Conservation (phyloP, 164 flowering plant genomes). For the Aristolochia fimbriata region DNA sequence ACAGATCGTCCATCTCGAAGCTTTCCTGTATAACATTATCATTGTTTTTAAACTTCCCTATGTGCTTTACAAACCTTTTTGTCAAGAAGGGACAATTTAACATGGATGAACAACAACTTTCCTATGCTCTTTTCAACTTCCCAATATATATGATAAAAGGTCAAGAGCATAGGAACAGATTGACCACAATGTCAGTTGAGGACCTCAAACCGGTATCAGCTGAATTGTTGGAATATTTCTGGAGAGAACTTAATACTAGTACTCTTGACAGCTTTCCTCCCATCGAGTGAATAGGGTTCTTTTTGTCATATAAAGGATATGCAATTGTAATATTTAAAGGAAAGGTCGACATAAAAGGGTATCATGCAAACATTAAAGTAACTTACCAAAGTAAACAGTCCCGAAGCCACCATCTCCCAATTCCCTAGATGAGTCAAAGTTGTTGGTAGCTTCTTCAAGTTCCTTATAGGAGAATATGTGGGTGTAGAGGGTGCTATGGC, state of each 20-base stretch:
- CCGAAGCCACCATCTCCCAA: constrained; percentile 34
- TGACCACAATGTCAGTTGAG: too few species aligned
- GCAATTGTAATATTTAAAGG: neutral
- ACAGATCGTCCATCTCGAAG: constrained; percentile 66
- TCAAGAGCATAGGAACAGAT: too few species aligned
- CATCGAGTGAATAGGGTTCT: neutral
- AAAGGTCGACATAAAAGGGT: neutral
- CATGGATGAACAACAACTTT: too few species aligned
- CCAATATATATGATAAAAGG: too few species aligned
- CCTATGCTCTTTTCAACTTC: too few species aligned
- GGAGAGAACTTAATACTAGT: too few species aligned
- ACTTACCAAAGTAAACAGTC: constrained; percentile 26
- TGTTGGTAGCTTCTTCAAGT: constrained; percentile 31
- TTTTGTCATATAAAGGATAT: neutral
- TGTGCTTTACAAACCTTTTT: too few species aligned
- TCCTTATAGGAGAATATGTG: constrained; percentile 21
- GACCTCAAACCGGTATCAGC: too few species aligned
- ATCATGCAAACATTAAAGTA: neutral
- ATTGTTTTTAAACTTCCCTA: too few species aligned
- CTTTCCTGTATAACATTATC: constrained; percentile 22
- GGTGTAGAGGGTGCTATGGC: constrained; percentile 7
- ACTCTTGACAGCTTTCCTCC: too few species aligned
- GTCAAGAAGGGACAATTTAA: too few species aligned
- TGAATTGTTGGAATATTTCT: too few species aligned
- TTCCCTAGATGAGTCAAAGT: constrained; percentile 24